Percentiles rank a stretch among this genome's conserved stretches.
Evolutionary conservation across 106 monocot species (phyloP).

Genomic region (Dioscorea dumetorum): DNA sequence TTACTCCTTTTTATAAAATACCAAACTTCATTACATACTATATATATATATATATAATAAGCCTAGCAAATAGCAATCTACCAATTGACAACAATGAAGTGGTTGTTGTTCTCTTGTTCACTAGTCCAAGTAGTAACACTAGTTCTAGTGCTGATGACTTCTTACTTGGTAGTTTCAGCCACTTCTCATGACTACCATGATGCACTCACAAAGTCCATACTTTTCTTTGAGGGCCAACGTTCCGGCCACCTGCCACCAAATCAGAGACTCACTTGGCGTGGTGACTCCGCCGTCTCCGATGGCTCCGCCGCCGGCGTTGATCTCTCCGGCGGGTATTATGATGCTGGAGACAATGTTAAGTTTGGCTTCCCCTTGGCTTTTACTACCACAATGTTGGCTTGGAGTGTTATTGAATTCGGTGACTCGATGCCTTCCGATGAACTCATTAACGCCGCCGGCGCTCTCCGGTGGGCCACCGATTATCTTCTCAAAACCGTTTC

Average conservation of each 20-base stretch:
- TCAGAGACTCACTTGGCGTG: slow-evolving; percentile 55
- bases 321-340: slow-evolving; percentile 84
- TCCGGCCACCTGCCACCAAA: slow-evolving; percentile 68
- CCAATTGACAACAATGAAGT: background rate
- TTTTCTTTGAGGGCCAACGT: slow-evolving; percentile 92
- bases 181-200: slow-evolving; percentile 60
- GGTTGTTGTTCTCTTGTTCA: background rate
- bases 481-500: slow-evolving; percentile 81
- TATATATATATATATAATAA: too few relatives aligned
- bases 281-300: slow-evolving; percentile 55
- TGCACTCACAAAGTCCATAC: slow-evolving; percentile 71
- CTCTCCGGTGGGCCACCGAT: slow-evolving; percentile 82
- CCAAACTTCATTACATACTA: too few relatives aligned
- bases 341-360: slow-evolving; percentile 91
- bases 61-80: too few relatives aligned
- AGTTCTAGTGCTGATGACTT: background rate
- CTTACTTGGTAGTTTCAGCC: background rate
- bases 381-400: slow-evolving; percentile 78
- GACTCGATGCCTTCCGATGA: slow-evolving; percentile 51
- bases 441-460: slow-evolving; percentile 34
- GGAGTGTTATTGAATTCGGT: slow-evolving; percentile 80
- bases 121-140: background rate
- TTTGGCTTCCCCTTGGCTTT: slow-evolving; percentile 93
- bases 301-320: slow-evolving; percentile 59
- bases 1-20: background rate